Evolutionary conservation across 1,284 basidiomycete genomes (phyloP).

Genomic region (Boletus sp.): DNA sequence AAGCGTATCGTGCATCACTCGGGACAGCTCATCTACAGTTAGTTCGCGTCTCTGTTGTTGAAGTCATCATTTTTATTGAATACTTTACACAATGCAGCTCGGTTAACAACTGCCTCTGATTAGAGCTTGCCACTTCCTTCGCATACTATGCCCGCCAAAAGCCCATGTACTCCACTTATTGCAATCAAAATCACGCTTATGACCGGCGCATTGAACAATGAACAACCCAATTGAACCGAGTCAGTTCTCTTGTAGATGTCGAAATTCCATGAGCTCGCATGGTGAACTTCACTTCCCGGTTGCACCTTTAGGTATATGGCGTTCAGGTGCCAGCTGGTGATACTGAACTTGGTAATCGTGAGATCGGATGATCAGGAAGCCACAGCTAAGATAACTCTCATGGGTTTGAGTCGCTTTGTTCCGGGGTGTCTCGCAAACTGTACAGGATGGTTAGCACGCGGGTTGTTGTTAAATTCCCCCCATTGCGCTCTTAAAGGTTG

Average conservation of each 20-base stretch:
- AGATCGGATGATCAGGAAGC: not conserved
- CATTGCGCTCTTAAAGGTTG: not conserved
- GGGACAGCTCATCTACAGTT: conserved; percentile 91
- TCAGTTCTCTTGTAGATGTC: not conserved
- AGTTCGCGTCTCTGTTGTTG: conserved; percentile 33
- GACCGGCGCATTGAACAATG: conserved; percentile 13
- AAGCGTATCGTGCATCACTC: conserved; percentile 97
- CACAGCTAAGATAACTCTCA: not conserved
- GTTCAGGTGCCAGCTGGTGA: not conserved
- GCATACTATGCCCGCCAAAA: conserved; percentile 37
- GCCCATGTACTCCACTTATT: conserved; percentile 46
- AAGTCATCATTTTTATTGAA: conserved; percentile 1
- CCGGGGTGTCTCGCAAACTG: not conserved
- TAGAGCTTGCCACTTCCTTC: conserved; percentile 40
- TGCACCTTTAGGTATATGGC: not conserved
- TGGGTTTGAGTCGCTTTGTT: not conserved
- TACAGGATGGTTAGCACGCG: not conserved
- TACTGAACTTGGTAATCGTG: not conserved
- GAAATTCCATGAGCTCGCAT: not conserved
- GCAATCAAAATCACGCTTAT: conserved; percentile 30
- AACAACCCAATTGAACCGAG: not conserved
- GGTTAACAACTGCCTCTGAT: conserved; percentile 60
- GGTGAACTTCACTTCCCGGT: not conserved
- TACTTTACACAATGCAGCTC: conserved; percentile 41
- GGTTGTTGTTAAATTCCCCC: not conserved